Base-by-base conservation (phyloP, 2,329 filamentous ascomycete species). In the Tetracladium maxilliforme region DNA sequence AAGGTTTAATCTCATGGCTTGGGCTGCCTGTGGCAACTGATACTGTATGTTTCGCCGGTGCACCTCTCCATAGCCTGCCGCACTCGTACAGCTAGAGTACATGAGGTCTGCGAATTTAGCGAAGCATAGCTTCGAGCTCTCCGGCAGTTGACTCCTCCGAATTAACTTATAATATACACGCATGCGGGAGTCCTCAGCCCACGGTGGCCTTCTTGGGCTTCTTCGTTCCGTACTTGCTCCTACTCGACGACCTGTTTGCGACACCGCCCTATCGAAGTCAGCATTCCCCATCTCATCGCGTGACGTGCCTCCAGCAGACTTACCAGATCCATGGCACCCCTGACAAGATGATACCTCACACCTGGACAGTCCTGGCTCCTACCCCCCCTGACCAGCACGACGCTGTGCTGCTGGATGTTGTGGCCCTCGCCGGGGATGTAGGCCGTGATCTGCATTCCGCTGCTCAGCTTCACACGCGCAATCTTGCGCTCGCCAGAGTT, bases 351-450 rank as follows among this genome's bases (percentile, higher is more conserved):
- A 51, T 98, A 98, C 47, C 86, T 76, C 54, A 98, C 90, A 74
- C 90, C 90, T 33, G 90, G 90, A 59, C 90, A 98, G 73, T 98
- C 90, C 67, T 95, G 90, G 36, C 72, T 74, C 48, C 90, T 67
- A 3, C 90, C 90, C 30, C 90, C 90, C 37, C 90, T 67, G n/a
- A 98, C 86, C 37, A 95, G 62, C 28, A 98, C 90, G 23, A 98
- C 90, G 42, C 80, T 92, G 62, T 98, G 92, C 65, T 95, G 90
- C 64, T 95, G 87, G 37, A 95, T 86, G 53, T 95, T 98, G 58
- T 98, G 90, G 24, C 90, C 87, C 68, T 95, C 87, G 26, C 90
- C 90, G 17, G 86, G 84, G 44, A 98, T 94, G 58, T 94, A 95
- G 14, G 81, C 82, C 30, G 83, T 93, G 34, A 98, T 64, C 30